A percentile compares a stretch with the other conserved stretches of the same genome.
These are phyloP conservation scores for Sporothrix sp. DNA, from an alignment of 2,329 filamentous ascomycete genomes.

Conservation along the genomic window DNA sequence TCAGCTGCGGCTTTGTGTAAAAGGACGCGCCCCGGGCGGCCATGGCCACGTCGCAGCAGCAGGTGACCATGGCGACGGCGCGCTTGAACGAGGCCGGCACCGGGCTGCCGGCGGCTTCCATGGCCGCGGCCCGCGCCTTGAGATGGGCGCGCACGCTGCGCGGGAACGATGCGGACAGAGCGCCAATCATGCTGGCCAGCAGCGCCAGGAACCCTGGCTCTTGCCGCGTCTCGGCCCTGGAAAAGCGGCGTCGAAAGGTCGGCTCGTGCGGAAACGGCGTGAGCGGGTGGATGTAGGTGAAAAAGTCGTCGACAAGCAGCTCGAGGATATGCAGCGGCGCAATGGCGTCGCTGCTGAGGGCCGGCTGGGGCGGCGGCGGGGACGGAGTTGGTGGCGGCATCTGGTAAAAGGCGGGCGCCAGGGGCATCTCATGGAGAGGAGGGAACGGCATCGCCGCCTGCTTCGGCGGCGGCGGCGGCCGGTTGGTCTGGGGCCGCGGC, in stretches of 20 bases:
- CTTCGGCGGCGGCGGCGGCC: background rate
- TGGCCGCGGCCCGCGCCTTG: constrained; percentile 33
- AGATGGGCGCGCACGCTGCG: constrained; percentile 60
- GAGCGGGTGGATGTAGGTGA: constrained; percentile 70
- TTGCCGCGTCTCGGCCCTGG: constrained; percentile 54
- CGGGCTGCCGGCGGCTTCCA: background rate
- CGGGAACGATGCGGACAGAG: constrained; percentile 67
- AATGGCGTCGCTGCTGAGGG: constrained; percentile 51
- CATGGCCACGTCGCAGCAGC: constrained; percentile 60
- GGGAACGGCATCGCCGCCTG: constrained; percentile 15
- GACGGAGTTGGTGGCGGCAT: constrained; percentile 25
- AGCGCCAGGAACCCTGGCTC: constrained; percentile 60
- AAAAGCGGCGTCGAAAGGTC: constrained; percentile 61
- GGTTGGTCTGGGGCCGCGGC: constrained; percentile 7
- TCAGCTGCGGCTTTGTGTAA: constrained; percentile 37
- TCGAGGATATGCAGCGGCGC: constrained; percentile 59
- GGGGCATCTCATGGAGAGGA: background rate
- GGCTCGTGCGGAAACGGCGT: constrained; percentile 71
- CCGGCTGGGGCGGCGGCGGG: background rate
- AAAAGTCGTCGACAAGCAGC: constrained; percentile 69
- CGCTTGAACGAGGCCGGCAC: constrained; percentile 56
- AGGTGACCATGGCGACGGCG: constrained; percentile 58
- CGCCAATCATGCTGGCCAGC: constrained; percentile 63
- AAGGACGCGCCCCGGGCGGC: constrained; percentile 52
- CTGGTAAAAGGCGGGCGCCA: constrained; percentile 16